Conservation (phyloP, 129 eudicot species). For the Lonicera japonica region DNA sequence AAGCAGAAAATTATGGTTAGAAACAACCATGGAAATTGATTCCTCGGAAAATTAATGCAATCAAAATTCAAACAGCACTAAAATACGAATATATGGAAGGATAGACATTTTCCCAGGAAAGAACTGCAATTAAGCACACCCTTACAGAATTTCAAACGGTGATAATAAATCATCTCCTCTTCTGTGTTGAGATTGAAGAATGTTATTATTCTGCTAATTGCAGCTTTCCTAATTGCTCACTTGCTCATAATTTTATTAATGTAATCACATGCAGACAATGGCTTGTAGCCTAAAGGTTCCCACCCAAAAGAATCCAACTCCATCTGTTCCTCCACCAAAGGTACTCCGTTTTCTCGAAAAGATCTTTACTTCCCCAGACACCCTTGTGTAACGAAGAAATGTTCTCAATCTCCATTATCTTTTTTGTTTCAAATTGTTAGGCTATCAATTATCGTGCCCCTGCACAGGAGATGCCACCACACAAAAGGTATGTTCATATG, state of each 20-base stretch:
- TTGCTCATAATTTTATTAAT: not conserved
- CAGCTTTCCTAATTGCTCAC: not conserved
- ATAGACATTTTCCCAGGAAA: too few species aligned
- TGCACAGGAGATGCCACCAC: conserved; percentile 23
- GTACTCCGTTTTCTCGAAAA: not conserved
- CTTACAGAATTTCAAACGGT: too few species aligned
- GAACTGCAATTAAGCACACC: too few species aligned
- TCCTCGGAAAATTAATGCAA: too few species aligned
- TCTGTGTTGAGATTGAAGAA: too few species aligned
- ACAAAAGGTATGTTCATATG: conserved; percentile 36
- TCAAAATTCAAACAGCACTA: too few species aligned
- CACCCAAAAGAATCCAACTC: conserved; percentile 25
- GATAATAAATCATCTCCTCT: not conserved
- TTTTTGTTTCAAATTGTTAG: conserved; percentile 23
- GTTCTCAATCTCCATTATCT: conserved; percentile 12
- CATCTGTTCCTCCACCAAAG: not conserved
- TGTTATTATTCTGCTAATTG: too few species aligned
- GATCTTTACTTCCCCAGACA: not conserved
- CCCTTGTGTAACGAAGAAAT: conserved; percentile 10
- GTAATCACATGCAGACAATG: conserved; percentile 44
- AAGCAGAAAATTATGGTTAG: too few species aligned
- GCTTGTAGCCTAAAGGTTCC: conserved; percentile 48
- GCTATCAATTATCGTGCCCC: conserved; percentile 29
- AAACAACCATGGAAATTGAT: too few species aligned
- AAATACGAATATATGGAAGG: too few species aligned